Base-by-base conservation (phyloP, 192 early-diverging fungal species). In the Coemansia sp. region DNA sequence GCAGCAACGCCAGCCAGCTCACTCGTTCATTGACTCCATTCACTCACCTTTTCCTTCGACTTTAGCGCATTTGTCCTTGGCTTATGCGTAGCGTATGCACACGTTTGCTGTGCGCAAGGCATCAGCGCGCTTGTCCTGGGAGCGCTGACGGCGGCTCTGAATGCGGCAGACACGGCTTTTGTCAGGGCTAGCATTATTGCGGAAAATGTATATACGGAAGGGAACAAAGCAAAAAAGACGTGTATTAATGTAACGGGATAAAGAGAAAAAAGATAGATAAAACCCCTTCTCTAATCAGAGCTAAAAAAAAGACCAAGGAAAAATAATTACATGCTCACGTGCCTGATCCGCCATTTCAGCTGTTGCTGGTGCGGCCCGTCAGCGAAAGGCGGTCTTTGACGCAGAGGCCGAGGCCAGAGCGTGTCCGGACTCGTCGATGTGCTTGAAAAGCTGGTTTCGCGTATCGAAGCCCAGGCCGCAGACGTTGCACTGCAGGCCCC, bases 341-440 rank as follows among this genome's bases (percentile, higher is more conserved):
- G 8, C 8, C 30, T 32, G 30, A 32, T 32, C 30, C 8, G 8
- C 30, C 30, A 32, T n/a, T n/a, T n/a, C n/a, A n/a, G n/a, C n/a
- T n/a, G n/a, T n/a, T n/a, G n/a, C n/a, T n/a, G n/a, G n/a, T n/a
- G n/a, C n/a, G n/a, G n/a, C n/a, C n/a, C n/a, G n/a, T 35, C 34
- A 35, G 58, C 50, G 59, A 50, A 11, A 45, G 51, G 10, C n/a
- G 30, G 8, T 32, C 8, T 32, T 3, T 32, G 30, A 32, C 8
- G 30, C 61, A 7, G 39, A 55, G 50, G 30, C 45, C 46, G 51
- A 52, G 47, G 14, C 87, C 52, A 84, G 65, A 4, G 95, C 93
- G 74, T 98, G 95, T 14, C 93, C 92, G 14, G 89, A 91, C 22
- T 82, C 81, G 46, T 90, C 87, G 32, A 97, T 91, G 66, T 98